Conservation (phyloP, 2,329 filamentous ascomycete species). For the Aspergillus pseudoterreus region DNA sequence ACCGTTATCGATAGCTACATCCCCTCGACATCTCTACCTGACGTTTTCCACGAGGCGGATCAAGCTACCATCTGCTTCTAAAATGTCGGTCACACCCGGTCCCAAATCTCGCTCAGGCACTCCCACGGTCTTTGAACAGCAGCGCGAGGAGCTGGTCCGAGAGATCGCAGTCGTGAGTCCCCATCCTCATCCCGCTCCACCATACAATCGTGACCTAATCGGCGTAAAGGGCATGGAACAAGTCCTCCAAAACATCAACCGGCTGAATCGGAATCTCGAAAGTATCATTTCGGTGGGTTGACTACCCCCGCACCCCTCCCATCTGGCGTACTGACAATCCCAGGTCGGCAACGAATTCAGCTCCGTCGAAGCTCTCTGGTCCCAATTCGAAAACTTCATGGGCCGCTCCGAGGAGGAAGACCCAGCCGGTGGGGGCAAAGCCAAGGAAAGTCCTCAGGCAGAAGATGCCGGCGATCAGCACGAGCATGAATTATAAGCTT, state of each 20-base stretch:
- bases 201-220: slow-evolving; percentile 1
- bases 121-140: slow-evolving; percentile 41
- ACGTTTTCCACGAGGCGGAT: neutral
- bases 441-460: slow-evolving; percentile 20
- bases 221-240: slow-evolving; percentile 67
- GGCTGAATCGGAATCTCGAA: slow-evolving; percentile 86
- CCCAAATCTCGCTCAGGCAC: slow-evolving; percentile 16
- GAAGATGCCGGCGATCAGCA: slow-evolving; percentile 20
- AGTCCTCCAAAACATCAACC: slow-evolving; percentile 93
- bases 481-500: slow-evolving; percentile 16
- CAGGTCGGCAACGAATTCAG: slow-evolving; percentile 93
- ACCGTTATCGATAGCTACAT: neutral
- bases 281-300: slow-evolving; percentile 77
- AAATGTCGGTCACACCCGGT: slow-evolving; percentile 15
- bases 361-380: slow-evolving; percentile 96
- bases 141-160: slow-evolving; percentile 39
- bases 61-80: neutral
- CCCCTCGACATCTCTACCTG: neutral
- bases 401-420: slow-evolving; percentile 57
- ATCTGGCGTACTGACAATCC: neutral
- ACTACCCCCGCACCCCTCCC: neutral
- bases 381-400: slow-evolving; percentile 96
- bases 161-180: slow-evolving; percentile 43
- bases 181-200: neutral
- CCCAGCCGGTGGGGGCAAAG: slow-evolving; percentile 28